Conservation (phyloP, 2,329 filamentous ascomycete genomes). For the Penicillium hesseltinei region DNA sequence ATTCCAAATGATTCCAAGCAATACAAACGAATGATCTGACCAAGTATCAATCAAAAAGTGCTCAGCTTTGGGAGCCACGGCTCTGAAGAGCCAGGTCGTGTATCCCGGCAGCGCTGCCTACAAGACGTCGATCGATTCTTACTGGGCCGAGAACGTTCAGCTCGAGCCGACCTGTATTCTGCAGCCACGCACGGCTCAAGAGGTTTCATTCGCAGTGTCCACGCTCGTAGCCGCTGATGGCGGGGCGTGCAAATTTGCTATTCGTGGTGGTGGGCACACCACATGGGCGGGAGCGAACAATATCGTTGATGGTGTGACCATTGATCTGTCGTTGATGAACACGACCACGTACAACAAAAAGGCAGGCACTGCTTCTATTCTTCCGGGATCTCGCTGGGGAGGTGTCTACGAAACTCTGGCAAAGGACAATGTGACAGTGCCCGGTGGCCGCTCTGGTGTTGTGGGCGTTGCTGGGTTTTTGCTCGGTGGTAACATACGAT, state of each 20-base stretch:
- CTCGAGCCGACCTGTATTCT: conserved; percentile 25
- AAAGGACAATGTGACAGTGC: conserved; percentile 14
- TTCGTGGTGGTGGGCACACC: conserved; percentile 48
- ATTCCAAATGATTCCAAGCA: neutral
- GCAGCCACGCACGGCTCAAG: conserved; percentile 22
- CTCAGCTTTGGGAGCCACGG: neutral
- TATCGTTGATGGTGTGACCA: conserved; percentile 44
- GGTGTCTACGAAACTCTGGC: conserved; percentile 18
- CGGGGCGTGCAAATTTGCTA: conserved; percentile 22
- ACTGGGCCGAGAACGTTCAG: conserved; percentile 26
- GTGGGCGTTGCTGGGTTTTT: conserved; percentile 27
- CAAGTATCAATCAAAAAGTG: neutral
- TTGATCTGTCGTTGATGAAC: conserved; percentile 37
- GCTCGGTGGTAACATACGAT: conserved; percentile 17
- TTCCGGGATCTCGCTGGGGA: conserved; percentile 21
- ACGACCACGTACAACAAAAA: conserved; percentile 18
- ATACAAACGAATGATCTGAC: neutral
- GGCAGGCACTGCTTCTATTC: conserved; percentile 13
- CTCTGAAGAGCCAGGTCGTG: conserved; percentile 13
- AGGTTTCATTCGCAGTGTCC: conserved; percentile 25
- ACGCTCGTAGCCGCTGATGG: conserved; percentile 10
- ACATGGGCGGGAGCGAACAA: conserved; percentile 42
- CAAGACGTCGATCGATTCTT: conserved; percentile 19
- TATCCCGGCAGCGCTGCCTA: conserved; percentile 19
- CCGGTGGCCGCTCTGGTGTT: conserved; percentile 21